Base-by-base conservation (phyloP, 164 flowering plant genomes). In the Magnolia officinalis region DNA sequence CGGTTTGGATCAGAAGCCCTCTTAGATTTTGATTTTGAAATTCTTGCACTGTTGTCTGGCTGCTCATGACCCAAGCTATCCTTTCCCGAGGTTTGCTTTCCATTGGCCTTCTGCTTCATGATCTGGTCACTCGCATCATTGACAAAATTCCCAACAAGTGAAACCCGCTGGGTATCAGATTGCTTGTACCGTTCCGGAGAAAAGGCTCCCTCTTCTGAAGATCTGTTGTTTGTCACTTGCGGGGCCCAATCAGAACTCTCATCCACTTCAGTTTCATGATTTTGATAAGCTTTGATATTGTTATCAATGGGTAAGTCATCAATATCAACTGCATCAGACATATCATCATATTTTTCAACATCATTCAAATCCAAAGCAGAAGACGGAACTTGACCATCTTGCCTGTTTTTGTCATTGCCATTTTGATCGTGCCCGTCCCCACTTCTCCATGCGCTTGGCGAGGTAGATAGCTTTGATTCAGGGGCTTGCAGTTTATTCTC, bases 21-120 rank as follows among this genome's bases (percentile, higher is more conserved):
- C 80, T 86, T 92, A 72, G 86, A 77, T 73, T 87, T 92, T n/a
- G 82, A 71, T 83, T 80, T 84, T 0, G 84, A 75, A 50, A 20
- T 74, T 76, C 79, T 84, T 71, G 83, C 85, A 50, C 75, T 73
- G 70, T 75, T 82, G 68, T 84, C 88, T 78, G 84, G 78, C 66
- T 82, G 85, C 71, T 83, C 90, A 75, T 71, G 81, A 75, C 77
- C 69, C 26, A 72, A 75, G 68, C 72, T 78, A 76, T 77, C 85
- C 75, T 76, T 83, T 20, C 4, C 59, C 29, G 20, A 51, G 66
- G 23, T 61, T 50, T 29, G 26, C 50, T 29, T 68, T 31, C 18
- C 74, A 51, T 18, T 23, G 18, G 4, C 21, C 11, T 29, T 72
- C 74, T 72, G 63, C 64, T 72, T 55, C 37, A 72, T 23, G 11